phyloP scores from a whole-genome alignment of 1,284 basidiomycete genomes.

The Moesziomyces globuligerus region DNA sequence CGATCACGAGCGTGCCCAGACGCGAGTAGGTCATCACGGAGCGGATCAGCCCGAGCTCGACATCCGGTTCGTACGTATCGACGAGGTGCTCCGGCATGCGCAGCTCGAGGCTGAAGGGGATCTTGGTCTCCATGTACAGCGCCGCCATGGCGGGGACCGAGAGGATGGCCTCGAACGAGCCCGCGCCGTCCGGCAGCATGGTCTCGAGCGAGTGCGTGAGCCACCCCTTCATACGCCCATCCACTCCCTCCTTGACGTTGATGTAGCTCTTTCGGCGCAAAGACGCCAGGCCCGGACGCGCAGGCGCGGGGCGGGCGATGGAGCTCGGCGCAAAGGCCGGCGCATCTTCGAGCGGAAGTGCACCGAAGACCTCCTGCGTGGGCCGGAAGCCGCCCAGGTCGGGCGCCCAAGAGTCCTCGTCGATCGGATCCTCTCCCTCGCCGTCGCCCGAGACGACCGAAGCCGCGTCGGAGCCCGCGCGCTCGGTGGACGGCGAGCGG shows the following conservation, averaged over 20 bases:
- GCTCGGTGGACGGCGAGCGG: slow-evolving; percentile 13
- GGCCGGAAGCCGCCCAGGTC: slow-evolving; percentile 42
- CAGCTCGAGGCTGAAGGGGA: slow-evolving; percentile 47
- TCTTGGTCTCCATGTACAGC: slow-evolving; percentile 51
- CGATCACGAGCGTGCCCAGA: slow-evolving; percentile 45
- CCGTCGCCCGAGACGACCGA: slow-evolving; percentile 13
- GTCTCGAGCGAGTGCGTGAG: slow-evolving; percentile 44
- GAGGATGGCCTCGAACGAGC: slow-evolving; percentile 42
- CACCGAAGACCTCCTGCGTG: slow-evolving; percentile 45
- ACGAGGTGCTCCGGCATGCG: slow-evolving; percentile 34
- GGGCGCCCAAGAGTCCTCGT: slow-evolving; percentile 44
- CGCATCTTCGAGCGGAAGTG: slow-evolving; percentile 23
- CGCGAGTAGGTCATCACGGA: slow-evolving; percentile 51
- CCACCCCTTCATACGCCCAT: slow-evolving; percentile 51
- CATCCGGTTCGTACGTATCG: slow-evolving; percentile 21
- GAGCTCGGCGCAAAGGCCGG: slow-evolving; percentile 15
- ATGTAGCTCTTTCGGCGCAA: slow-evolving; percentile 43
- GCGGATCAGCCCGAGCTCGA: slow-evolving; percentile 39
- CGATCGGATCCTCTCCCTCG: slow-evolving; percentile 27
- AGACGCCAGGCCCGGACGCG: slow-evolving; percentile 15
- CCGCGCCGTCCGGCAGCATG: slow-evolving; percentile 16
- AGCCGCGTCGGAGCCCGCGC: slow-evolving; percentile 13
- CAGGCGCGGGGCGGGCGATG: slow-evolving; percentile 11
- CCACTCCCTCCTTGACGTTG: slow-evolving; percentile 51
- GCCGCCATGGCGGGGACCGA: slow-evolving; percentile 50